A percentile compares a stretch with the other conserved stretches of the same genome.
Evolutionary conservation across 2,329 filamentous ascomycete genomes (phyloP).

Genomic region (Neoscytalidium dimidiatum): DNA sequence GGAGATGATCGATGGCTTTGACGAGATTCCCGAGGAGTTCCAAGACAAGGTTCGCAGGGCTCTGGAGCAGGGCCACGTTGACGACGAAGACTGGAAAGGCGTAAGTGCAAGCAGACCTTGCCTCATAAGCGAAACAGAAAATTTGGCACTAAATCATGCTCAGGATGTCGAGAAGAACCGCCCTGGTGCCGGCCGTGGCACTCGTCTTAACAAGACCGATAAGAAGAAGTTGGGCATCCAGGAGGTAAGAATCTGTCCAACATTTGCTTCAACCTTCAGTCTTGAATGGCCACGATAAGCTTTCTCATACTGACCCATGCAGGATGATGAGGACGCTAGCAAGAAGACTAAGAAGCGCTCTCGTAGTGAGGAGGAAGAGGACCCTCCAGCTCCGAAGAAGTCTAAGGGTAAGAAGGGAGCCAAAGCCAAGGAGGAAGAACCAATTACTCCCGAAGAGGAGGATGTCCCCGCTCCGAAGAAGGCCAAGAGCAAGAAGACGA

Average conservation of each 20-base stretch:
- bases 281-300: neutral
- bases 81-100: conserved; percentile 83
- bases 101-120: conserved; percentile 62
- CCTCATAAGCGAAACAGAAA: conserved; percentile 27
- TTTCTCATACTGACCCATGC: neutral
- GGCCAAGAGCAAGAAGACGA: conserved; percentile 31
- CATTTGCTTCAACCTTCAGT: conserved; percentile 14
- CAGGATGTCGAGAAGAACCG: conserved; percentile 76
- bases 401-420: conserved; percentile 32
- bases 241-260: conserved; percentile 17
- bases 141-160: conserved; percentile 21
- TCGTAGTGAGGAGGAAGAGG: conserved; percentile 32
- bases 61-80: conserved; percentile 76
- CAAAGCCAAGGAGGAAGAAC: conserved; percentile 26
- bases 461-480: conserved; percentile 32
- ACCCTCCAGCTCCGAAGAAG: conserved; percentile 31
- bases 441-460: conserved; percentile 22
- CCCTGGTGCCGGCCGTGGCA: conserved; percentile 64
- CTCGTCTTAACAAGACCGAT: conserved; percentile 47
- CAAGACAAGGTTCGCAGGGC: conserved; percentile 75
- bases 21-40: conserved; percentile 68
- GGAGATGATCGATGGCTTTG: conserved; percentile 75
- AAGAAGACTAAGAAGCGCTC: conserved; percentile 44
- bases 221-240: conserved; percentile 29
- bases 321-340: conserved; percentile 26